Evolutionary conservation across 352 stramenopile species (phyloP).

Genomic region (Pythium brachiatum): DNA sequence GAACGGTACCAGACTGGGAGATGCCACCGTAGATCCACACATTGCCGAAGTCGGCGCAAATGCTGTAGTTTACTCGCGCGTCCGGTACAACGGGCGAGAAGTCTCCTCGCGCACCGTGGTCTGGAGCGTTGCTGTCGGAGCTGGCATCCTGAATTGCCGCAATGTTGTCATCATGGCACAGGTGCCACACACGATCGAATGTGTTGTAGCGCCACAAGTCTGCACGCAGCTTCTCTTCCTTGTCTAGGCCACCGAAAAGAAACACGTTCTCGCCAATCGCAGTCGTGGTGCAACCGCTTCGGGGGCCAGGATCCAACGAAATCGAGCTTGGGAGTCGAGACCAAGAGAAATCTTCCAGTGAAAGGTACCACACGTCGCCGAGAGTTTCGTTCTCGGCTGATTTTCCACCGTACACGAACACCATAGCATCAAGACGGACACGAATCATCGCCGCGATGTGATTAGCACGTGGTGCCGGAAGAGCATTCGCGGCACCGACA

Average conservation of each 20-base stretch:
- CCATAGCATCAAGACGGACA: constrained; percentile 70
- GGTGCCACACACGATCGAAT: constrained; percentile 84
- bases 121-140: constrained; percentile 6
- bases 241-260: constrained; percentile 78
- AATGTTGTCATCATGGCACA: constrained; percentile 84
- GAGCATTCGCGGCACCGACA: constrained; percentile 57
- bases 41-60: constrained; percentile 74
- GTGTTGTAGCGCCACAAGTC: constrained; percentile 87
- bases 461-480: constrained; percentile 64
- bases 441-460: constrained; percentile 65
- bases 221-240: constrained; percentile 70
- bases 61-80: constrained; percentile 60
- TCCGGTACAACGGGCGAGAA: constrained; percentile 51
- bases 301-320: constrained; percentile 70
- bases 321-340: constrained; percentile 68
- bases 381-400: constrained; percentile 70
- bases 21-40: constrained; percentile 78
- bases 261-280: constrained; percentile 85
- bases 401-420: constrained; percentile 83
- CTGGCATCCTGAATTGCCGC: constrained; percentile 26
- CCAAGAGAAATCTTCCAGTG: constrained; percentile 79
- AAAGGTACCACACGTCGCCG: constrained; percentile 81
- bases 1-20: constrained; percentile 38
- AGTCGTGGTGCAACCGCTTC: constrained; percentile 57
- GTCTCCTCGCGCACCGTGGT: constrained; percentile 27